Percentiles rank a stretch among this genome's conserved stretches.
Conservation (phyloP, 2,329 filamentous ascomycete species). For the Exophiala sp. region DNA sequence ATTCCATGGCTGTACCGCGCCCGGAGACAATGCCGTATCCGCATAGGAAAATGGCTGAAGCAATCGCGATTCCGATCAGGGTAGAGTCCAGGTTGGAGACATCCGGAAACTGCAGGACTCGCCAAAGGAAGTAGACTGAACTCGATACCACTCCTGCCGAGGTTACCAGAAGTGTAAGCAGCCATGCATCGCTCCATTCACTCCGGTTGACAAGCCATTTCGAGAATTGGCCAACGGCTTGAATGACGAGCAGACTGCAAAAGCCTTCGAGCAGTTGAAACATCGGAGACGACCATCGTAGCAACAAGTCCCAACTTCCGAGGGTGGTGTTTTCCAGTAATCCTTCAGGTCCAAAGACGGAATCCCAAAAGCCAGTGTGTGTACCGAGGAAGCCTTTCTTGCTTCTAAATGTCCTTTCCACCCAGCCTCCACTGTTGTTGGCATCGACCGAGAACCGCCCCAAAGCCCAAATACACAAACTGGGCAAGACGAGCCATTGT, state of each 20-base stretch:
- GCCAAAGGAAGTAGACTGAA: constrained; percentile 93
- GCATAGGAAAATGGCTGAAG: constrained; percentile 86
- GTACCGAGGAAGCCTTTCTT: constrained; percentile 50
- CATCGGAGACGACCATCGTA: constrained; percentile 86
- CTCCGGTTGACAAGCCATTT: constrained; percentile 86
- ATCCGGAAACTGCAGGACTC: constrained; percentile 87
- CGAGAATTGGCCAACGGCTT: constrained; percentile 90
- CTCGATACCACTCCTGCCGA: constrained; percentile 91
- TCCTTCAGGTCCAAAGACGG: constrained; percentile 84
- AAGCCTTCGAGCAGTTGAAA: constrained; percentile 96
- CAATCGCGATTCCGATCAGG: constrained; percentile 87
- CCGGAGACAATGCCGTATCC: constrained; percentile 93
- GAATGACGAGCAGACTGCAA: constrained; percentile 92
- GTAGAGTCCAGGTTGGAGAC: constrained; percentile 90
- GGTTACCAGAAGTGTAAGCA: constrained; percentile 83
- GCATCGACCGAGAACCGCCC: constrained; percentile 92
- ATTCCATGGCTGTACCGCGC: constrained; percentile 91
- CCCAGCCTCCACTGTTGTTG: constrained; percentile 70
- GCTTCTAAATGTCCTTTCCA: constrained; percentile 70
- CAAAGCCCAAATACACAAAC: constrained; percentile 88
- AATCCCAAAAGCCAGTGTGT: constrained; percentile 68
- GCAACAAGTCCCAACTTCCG: constrained; percentile 80
- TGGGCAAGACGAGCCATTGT: constrained; percentile 84
- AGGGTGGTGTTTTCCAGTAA: constrained; percentile 75
- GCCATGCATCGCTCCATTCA: constrained; percentile 91